phyloP scores from a whole-genome alignment of 768 basidiomycete species.

The Boletus bicolor region DNA sequence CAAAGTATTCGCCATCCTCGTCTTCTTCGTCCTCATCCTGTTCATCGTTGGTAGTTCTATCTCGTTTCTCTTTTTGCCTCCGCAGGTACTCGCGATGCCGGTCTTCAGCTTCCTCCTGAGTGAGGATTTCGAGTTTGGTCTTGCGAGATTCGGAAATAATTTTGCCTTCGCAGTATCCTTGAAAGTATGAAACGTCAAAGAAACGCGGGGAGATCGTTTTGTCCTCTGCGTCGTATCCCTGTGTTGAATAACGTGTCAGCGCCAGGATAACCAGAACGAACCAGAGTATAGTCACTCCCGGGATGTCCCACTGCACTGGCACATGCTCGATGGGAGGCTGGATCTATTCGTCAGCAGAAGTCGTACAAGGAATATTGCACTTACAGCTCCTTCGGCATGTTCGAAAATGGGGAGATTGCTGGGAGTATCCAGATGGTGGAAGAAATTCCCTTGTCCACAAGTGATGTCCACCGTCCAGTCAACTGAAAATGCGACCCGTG shows the following conservation, averaged over 20 bases:
- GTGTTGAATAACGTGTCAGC: not conserved
- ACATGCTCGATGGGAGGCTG: constrained; percentile 25
- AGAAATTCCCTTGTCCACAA: constrained; percentile 11
- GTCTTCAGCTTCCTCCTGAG: constrained; percentile 16
- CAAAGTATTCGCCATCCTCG: constrained; percentile 1
- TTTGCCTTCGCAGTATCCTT: constrained; percentile 23
- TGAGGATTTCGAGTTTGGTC: constrained; percentile 22
- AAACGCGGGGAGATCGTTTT: constrained; percentile 20
- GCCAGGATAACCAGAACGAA: not conserved
- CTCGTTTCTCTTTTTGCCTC: constrained; percentile 4
- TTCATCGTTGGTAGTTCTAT: constrained; percentile 11
- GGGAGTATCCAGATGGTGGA: constrained; percentile 10
- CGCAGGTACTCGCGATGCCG: constrained; percentile 1
- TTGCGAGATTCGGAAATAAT: constrained; percentile 21
- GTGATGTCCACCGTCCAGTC: constrained; percentile 30
- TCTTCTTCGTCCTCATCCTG: constrained; percentile 10
- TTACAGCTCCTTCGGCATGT: constrained; percentile 23
- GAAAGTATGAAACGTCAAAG: constrained; percentile 22
- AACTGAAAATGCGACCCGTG: constrained; percentile 7
- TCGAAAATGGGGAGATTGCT: constrained; percentile 20
- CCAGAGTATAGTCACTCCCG: not conserved
- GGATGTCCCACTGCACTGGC: not conserved
- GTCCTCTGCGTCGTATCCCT: constrained; percentile 25
- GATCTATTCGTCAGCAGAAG: not conserved
- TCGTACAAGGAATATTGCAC: not conserved